Base-by-base conservation (phyloP, 768 basidiomycete genomes). In the Panaeolus papilionaceus region DNA sequence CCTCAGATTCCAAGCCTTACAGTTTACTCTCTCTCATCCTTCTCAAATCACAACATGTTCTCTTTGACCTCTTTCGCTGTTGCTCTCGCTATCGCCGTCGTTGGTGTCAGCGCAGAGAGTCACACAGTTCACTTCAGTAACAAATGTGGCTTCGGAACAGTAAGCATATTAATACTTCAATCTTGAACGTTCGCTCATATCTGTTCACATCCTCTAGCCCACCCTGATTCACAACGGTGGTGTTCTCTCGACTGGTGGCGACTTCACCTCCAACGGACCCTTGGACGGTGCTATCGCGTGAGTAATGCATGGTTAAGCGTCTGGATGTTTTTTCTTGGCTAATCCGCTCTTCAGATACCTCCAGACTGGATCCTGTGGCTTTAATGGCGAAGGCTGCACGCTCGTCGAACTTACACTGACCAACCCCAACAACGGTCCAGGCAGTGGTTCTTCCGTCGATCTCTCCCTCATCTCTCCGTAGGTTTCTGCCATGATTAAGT, bases 321-420 rank as follows among this genome's bases (percentile, higher is more conserved):
- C 26, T 7, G 20, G n/a, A 9, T 51, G 14, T 1, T 51, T 51
- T 1, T 9, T 26, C 12, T 18, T 23, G 6, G 2, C 4, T 18
- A 7, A 7, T 6, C 20, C 10, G 0, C 26, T 18, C 47, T 47
- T 4, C 20, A 51, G 47, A 51, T 54, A 61, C 12, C 51, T 65
- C 12, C 76, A 78, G 65, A 78, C 74, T 76, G 81, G 81, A 58
- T 33, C 61, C 23, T 83, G 82, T 66, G 76, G 77, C 8, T 75
- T 77, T 69, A 81, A 82, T 51, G 81, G 81, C 44, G 81, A 83
- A 38, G 67, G 74, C 26, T 82, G 82, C 69, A 80, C 77, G 4
- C 68, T 80, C 9, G 69, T 83, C 38, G 82, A 82, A 66, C 72
- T 74, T n/a, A 82, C 79, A 18, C 73, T 83, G 47, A 66, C 20